Conservation (phyloP, 345 rosid genomes). For the Toxicodendron radicans region DNA sequence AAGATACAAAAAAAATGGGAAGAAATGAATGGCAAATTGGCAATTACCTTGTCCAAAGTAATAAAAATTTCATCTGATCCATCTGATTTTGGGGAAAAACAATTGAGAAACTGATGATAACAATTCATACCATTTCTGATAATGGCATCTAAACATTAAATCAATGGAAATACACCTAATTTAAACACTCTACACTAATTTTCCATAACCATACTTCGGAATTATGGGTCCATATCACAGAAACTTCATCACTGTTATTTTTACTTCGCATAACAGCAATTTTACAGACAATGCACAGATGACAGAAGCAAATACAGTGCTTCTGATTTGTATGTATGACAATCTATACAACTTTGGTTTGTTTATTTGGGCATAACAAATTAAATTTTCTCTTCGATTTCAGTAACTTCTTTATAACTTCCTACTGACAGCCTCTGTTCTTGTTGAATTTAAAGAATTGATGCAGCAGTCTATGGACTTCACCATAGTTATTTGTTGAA, state of each 20-base stretch:
- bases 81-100: neutral
- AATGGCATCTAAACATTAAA: neutral
- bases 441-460: conserved; percentile 75
- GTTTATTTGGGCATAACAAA: neutral
- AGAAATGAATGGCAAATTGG: too few species aligned
- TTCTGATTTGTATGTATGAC: neutral
- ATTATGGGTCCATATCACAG: neutral
- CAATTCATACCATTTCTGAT: neutral
- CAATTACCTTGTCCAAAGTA: too few species aligned
- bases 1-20: too few species aligned
- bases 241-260: neutral
- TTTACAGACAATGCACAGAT: neutral
- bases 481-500: conserved; percentile 71
- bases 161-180: neutral
- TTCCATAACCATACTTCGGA: neutral
- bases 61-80: neutral
- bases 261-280: neutral
- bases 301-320: neutral
- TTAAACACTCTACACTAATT: neutral
- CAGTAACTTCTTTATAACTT: neutral
- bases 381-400: neutral
- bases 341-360: neutral
- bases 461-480: conserved; percentile 73
- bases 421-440: conserved; percentile 25
- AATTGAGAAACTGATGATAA: neutral